These are phyloP conservation scores for Pleurotus sapidus DNA, from an alignment of 768 basidiomycete species.

Conservation along the genomic window DNA sequence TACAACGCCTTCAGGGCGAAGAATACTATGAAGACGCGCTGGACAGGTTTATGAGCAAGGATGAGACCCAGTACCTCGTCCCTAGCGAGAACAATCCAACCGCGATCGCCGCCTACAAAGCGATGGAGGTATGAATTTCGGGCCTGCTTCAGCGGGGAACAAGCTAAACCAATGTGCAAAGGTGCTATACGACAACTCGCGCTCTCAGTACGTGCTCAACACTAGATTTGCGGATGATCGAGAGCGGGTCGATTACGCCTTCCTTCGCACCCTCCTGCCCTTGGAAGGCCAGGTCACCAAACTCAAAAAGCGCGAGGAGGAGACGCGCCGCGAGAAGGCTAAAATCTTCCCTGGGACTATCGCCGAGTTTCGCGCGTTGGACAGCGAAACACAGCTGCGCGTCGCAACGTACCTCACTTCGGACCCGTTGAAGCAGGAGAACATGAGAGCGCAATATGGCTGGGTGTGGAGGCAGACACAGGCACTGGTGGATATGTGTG, in stretches of 20 bases:
- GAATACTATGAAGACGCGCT: conserved; percentile 32
- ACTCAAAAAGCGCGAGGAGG: conserved; percentile 19
- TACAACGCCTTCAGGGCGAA: conserved; percentile 32
- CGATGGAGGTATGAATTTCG: conserved; percentile 6
- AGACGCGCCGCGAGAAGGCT: conserved; percentile 21
- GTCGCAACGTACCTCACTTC: conserved; percentile 44
- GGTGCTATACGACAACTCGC: conserved; percentile 22
- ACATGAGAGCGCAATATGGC: conserved; percentile 41
- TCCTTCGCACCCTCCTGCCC: conserved; percentile 22
- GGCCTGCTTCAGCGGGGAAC: not conserved
- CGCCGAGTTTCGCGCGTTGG: conserved; percentile 29
- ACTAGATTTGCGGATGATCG: conserved; percentile 27
- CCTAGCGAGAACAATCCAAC: conserved; percentile 19
- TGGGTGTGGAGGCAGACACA: conserved; percentile 52
- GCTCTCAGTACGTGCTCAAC: conserved; percentile 13
- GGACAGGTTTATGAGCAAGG: conserved; percentile 29
- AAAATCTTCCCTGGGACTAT: conserved; percentile 29
- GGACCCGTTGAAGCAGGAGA: conserved; percentile 35
- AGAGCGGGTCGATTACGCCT: conserved; percentile 25
- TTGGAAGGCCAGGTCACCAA: conserved; percentile 16
- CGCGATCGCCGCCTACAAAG: conserved; percentile 17
- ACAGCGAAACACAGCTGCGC: conserved; percentile 44
- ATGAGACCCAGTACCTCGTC: conserved; percentile 20
- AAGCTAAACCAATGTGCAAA: conserved; percentile 7
- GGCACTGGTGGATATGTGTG: conserved; percentile 38